phyloP scores from a whole-genome alignment of 164 flowering plant genomes.

The Stephania cephalantha region DNA sequence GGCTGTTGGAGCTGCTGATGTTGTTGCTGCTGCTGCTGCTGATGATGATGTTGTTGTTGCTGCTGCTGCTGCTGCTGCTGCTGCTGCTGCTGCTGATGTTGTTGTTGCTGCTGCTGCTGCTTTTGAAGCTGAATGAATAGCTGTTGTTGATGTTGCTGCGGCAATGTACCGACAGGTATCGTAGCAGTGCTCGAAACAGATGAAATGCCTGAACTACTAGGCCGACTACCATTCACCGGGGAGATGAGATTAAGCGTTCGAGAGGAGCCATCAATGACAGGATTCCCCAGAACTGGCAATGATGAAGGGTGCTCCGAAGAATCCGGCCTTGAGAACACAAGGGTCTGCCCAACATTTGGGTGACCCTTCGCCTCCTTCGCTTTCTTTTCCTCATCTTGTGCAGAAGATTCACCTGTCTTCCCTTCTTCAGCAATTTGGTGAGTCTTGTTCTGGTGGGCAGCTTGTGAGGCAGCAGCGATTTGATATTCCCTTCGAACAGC shows the following conservation, averaged over 20 bases:
- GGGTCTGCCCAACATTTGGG: slow-evolving; percentile 39
- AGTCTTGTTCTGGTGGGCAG: slow-evolving; percentile 52
- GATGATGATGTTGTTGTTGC: slow-evolving; percentile 15
- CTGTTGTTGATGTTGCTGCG: slow-evolving; percentile 19
- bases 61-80: slow-evolving; percentile 18
- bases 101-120: slow-evolving; percentile 24
- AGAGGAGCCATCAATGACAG: slow-evolving; percentile 48
- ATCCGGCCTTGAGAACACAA: slow-evolving; percentile 64
- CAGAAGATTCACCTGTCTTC: slow-evolving; percentile 35
- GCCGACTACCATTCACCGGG: slow-evolving; percentile 23
- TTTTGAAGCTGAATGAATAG: slow-evolving; percentile 28
- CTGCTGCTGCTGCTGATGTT: slow-evolving; percentile 32
- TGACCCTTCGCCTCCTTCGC: slow-evolving; percentile 29
- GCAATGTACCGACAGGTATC: slow-evolving; percentile 1
- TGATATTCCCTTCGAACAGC: slow-evolving; percentile 54
- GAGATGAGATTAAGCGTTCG: slow-evolving; percentile 46
- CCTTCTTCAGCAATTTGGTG: slow-evolving; percentile 49
- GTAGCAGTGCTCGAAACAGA: slow-evolving; percentile 7
- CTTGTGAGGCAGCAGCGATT: slow-evolving; percentile 48
- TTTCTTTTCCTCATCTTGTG: slow-evolving; percentile 53
- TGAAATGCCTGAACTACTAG: slow-evolving; percentile 23
- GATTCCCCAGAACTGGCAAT: slow-evolving; percentile 30
- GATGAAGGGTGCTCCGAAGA: slow-evolving; percentile 32
- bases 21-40: slow-evolving; percentile 21
- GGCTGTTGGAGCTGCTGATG: slow-evolving; percentile 18